phyloP scores from a whole-genome alignment of 441 rosid genomes.

The Erodium texanum region DNA sequence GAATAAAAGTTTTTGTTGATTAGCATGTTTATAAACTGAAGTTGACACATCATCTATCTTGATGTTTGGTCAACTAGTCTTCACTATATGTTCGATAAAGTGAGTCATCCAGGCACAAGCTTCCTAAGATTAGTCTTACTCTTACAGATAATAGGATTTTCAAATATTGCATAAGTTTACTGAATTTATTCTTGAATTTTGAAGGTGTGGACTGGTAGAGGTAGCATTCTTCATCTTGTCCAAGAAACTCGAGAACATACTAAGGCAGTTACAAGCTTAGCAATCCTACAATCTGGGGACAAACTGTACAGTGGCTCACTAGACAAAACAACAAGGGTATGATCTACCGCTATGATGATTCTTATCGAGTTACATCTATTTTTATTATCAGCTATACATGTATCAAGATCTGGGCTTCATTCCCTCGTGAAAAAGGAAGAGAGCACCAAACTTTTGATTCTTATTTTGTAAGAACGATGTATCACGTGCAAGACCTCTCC shows the following conservation, averaged over 20 bases:
- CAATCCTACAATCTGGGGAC: constrained; percentile 43
- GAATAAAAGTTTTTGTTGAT: too few relatives aligned
- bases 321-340: constrained; percentile 56
- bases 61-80: background rate
- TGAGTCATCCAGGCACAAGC: background rate
- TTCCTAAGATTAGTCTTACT: background rate
- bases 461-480: too few relatives aligned
- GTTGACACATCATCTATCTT: background rate
- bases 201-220: constrained; percentile 68
- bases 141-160: too few relatives aligned
- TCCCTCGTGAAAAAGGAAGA: too few relatives aligned
- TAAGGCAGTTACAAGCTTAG: constrained; percentile 61
- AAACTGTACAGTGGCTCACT: constrained; percentile 58
- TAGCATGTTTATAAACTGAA: too few relatives aligned
- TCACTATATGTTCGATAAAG: too few relatives aligned
- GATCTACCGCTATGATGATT: constrained; percentile 6
- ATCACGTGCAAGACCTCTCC: too few relatives aligned
- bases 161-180: too few relatives aligned
- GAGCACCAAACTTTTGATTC: too few relatives aligned
- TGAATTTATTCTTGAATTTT: constrained; percentile 16
- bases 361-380: background rate
- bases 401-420: too few relatives aligned
- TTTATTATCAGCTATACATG: too few relatives aligned
- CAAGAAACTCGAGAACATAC: constrained; percentile 52
- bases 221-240: constrained; percentile 55